Evolutionary conservation across 2,329 filamentous ascomycete species (phyloP).

Genomic region (Aureobasidium sp.): DNA sequence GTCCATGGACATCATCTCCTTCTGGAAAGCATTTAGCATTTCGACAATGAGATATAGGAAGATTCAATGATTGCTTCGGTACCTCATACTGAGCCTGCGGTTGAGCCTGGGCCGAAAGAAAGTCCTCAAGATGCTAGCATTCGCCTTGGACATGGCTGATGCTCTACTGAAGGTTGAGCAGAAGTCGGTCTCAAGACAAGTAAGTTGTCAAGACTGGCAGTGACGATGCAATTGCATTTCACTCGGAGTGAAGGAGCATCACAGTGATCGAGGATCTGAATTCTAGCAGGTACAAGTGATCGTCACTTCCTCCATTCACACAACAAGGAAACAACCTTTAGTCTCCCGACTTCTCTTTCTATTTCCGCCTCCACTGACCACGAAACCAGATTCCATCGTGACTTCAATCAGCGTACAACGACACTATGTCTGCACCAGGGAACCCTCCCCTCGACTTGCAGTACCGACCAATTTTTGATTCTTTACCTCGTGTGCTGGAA

Average conservation of each 20-base stretch:
- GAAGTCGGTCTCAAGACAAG: too few species aligned
- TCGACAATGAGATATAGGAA: neutral
- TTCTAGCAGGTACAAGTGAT: neutral
- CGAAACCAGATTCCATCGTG: neutral
- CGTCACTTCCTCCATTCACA: neutral
- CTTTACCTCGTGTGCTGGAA: neutral
- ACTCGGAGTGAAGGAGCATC: neutral
- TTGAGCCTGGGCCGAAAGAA: too few species aligned
- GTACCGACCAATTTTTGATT: neutral
- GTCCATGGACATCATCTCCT: neutral
- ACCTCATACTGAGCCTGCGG: too few species aligned
- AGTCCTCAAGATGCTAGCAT: too few species aligned
- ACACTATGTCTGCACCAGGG: neutral
- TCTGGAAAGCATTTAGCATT: neutral
- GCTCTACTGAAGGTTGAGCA: too few species aligned
- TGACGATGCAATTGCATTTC: neutral
- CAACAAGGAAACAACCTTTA: neutral
- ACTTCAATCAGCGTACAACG: neutral
- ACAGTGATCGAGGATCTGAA: neutral
- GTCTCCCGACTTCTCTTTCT: neutral
- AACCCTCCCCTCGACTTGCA: neutral
- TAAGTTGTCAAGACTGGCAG: too few species aligned
- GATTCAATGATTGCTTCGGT: neutral
- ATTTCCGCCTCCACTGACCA: neutral
- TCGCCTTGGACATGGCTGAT: too few species aligned